Evolutionary conservation across 495 filamentous ascomycete species (phyloP).

Genomic region (Halenospora varia): DNA sequence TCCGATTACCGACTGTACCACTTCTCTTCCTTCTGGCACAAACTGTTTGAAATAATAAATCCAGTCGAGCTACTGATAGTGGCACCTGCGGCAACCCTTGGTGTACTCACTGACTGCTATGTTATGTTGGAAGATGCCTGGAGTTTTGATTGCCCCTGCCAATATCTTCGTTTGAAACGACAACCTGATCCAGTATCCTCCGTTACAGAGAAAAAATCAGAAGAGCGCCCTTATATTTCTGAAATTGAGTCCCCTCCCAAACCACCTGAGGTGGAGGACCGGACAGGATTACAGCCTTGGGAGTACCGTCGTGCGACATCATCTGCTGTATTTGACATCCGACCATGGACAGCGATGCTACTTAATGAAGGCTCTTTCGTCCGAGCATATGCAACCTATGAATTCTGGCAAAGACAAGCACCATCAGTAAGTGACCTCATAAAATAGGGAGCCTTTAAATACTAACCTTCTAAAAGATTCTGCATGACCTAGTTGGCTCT

Average conservation of each 20-base stretch:
- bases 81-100: slow-evolving; percentile 35
- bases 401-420: slow-evolving; percentile 18
- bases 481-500: slow-evolving; percentile 18
- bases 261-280: background rate
- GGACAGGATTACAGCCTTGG: background rate
- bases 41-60: slow-evolving; percentile 37
- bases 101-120: slow-evolving; percentile 34
- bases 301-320: background rate
- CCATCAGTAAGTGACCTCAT: slow-evolving; percentile 20
- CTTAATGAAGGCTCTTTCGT: slow-evolving; percentile 29
- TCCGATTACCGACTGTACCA: slow-evolving; percentile 11
- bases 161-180: slow-evolving; percentile 36
- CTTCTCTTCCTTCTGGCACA: slow-evolving; percentile 37
- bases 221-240: background rate
- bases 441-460: background rate
- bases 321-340: slow-evolving; percentile 16
- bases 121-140: slow-evolving; percentile 35
- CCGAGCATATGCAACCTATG: slow-evolving; percentile 21
- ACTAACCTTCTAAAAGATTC: slow-evolving; percentile 14
- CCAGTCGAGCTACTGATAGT: slow-evolving; percentile 39
- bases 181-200: background rate
- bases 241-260: background rate
- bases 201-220: no score
- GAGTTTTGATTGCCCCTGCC: slow-evolving; percentile 34
- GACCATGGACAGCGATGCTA: slow-evolving; percentile 20